Evolutionary conservation across 441 rosid genomes (phyloP).

Genomic region (Erysimum cheiri): DNA sequence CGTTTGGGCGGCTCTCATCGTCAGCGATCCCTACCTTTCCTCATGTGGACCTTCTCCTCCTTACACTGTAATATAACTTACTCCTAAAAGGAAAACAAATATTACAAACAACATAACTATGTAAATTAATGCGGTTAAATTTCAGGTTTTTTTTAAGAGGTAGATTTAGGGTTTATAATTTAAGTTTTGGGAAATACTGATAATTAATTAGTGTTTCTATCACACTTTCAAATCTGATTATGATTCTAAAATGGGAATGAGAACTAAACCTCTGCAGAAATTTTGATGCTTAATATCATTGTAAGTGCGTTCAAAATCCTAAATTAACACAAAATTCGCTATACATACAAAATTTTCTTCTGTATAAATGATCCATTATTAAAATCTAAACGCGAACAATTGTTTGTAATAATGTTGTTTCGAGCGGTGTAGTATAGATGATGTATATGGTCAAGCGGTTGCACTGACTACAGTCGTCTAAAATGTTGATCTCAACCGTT

Average conservation of each 20-base stretch:
- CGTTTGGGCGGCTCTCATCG: slow-evolving; percentile 43
- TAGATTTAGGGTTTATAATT: neutral
- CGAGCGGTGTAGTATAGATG: neutral
- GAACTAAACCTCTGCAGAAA: neutral
- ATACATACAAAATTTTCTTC: neutral
- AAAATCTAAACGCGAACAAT: neutral
- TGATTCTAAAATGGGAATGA: neutral
- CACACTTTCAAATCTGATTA: neutral
- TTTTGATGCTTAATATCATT: neutral
- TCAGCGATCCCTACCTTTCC: slow-evolving; percentile 31
- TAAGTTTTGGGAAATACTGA: neutral
- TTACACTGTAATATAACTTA: neutral
- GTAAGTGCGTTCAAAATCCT: neutral
- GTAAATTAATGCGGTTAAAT: neutral
- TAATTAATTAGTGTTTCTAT: too few species aligned
- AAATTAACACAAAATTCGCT: neutral
- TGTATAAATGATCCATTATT: neutral
- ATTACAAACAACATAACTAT: neutral
- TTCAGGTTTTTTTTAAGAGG: too few species aligned
- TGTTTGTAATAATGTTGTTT: neutral
- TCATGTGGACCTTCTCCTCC: slow-evolving; percentile 34
- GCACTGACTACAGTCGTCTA: neutral
- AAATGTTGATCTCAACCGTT: too few species aligned
- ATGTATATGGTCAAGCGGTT: neutral
- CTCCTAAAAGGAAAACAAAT: too few species aligned